Conservation (phyloP, 371 early-diverging fungal genomes). For the Mortierella sp. region DNA sequence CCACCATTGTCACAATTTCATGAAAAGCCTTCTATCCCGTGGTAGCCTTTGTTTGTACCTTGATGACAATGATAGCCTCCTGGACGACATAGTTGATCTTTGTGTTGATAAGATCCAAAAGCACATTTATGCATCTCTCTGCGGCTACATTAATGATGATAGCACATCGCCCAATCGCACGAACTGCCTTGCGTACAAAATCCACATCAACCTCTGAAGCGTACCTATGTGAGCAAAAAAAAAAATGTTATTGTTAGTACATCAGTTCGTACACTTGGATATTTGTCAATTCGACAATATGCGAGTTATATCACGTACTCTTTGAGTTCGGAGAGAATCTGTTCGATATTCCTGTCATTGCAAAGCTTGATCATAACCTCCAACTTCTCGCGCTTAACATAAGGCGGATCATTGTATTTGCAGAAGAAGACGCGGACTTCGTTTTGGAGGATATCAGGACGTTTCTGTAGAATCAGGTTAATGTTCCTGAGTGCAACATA, state of each 20-base stretch:
- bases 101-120: constrained; percentile 92
- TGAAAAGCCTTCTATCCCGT: neutral
- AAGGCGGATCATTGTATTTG: constrained; percentile 98
- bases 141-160: constrained; percentile 92
- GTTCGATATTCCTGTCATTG: constrained; percentile 87
- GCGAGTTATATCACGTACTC: constrained; percentile 69
- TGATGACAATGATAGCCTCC: constrained; percentile 92
- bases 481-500: constrained; percentile 98
- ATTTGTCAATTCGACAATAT: neutral
- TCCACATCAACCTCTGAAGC: constrained; percentile 98
- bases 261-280: neutral
- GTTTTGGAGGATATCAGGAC: constrained; percentile 89
- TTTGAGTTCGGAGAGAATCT: constrained; percentile 91
- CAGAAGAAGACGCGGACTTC: constrained; percentile 98
- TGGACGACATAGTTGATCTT: constrained; percentile 93
- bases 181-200: constrained; percentile 93
- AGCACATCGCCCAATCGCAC: constrained; percentile 94
- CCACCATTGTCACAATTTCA: too few relatives aligned
- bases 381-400: constrained; percentile 97
- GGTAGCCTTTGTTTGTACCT: constrained; percentile 59
- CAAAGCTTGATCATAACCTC: constrained; percentile 93
- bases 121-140: constrained; percentile 87
- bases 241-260: too few relatives aligned
- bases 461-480: constrained; percentile 91
- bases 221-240: constrained; percentile 65